Evolutionary conservation across 2,329 filamentous ascomycete species (phyloP).

Genomic region (Botryotinia convoluta): DNA sequence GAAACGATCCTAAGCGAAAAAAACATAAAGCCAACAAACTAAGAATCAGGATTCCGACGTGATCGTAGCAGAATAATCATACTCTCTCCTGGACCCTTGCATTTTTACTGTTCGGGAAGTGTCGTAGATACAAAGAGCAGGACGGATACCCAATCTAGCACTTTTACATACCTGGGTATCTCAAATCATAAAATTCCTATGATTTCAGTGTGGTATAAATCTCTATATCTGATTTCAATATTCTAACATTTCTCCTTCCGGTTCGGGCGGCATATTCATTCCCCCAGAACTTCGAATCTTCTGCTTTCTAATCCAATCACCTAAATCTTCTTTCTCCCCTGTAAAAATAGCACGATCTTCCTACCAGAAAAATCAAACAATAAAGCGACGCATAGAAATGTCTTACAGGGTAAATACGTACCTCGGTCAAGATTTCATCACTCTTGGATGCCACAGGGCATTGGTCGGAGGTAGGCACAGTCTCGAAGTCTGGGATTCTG

Average conservation of each 20-base stretch:
- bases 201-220: no score
- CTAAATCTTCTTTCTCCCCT: accelerated
- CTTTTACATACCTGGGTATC: background rate
- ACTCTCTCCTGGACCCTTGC: background rate
- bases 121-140: background rate
- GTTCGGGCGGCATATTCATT: background rate
- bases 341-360: accelerated
- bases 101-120: no score
- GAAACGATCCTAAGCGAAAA: no score
- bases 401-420: no score
- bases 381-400: background rate
- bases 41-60: accelerated
- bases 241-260: no score
- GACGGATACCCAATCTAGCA: no score
- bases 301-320: accelerated
- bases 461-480: accelerated
- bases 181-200: background rate
- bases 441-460: accelerated
- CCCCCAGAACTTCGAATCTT: background rate
- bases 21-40: background rate
- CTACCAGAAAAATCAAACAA: background rate
- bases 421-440: background rate
- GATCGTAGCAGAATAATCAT: background rate
- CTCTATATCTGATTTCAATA: no score
- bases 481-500: no score